Percentiles rank a stretch among this genome's conserved stretches.
phyloP scores from a whole-genome alignment of 2,329 filamentous ascomycete genomes.

The Truncatella angustata region DNA sequence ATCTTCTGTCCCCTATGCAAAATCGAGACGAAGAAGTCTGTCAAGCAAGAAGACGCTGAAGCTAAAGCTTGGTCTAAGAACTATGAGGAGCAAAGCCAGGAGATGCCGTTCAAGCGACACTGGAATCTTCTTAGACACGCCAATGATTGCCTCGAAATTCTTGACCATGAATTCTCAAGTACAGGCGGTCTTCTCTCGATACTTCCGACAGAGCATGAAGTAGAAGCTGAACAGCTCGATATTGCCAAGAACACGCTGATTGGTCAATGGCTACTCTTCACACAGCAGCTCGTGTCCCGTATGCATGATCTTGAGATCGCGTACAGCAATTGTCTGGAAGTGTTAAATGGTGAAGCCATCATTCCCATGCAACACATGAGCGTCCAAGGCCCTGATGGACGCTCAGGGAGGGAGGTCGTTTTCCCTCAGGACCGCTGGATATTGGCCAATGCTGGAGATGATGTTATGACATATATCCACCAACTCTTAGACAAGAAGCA shows the following conservation, averaged over 20 bases:
- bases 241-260: conserved; percentile 49
- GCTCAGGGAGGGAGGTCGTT: conserved; percentile 51
- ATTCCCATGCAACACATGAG: conserved; percentile 53
- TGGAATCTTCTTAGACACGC: conserved; percentile 54
- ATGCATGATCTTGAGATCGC: conserved; percentile 57
- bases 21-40: conserved; percentile 12
- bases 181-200: conserved; percentile 56
- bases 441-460: conserved; percentile 53
- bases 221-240: conserved; percentile 34
- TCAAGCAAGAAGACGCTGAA: conserved; percentile 2
- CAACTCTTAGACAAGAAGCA: conserved; percentile 45
- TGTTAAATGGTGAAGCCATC: conserved; percentile 47
- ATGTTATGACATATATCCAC: conserved; percentile 47
- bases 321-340: conserved; percentile 50
- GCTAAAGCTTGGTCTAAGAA: conserved; percentile 8
- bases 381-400: conserved; percentile 48
- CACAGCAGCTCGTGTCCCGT: conserved; percentile 51
- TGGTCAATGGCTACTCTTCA: conserved; percentile 56
- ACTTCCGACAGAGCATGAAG: conserved; percentile 42
- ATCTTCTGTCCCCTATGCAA: conserved; percentile 46
- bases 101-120: conserved; percentile 43
- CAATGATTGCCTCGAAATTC: conserved; percentile 57
- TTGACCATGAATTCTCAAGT: conserved; percentile 57
- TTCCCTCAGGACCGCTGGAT: conserved; percentile 56
- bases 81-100: conserved; percentile 16